Conservation (phyloP, 768 basidiomycete species). For the Harrya chromipes region DNA sequence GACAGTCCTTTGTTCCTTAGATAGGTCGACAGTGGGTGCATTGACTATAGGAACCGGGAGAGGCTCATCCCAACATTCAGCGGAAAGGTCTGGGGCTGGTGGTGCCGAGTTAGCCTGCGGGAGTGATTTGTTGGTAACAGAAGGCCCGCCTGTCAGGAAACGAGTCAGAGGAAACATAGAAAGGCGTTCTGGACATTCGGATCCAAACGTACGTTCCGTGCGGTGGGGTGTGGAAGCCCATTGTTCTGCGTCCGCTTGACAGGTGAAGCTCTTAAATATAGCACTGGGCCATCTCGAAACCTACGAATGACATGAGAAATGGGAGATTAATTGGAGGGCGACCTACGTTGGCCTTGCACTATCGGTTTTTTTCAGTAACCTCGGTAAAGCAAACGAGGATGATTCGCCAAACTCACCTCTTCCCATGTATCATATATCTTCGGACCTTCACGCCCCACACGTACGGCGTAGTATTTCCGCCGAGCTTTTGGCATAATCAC, state of each 20-base stretch:
- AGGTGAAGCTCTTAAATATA: constrained; percentile 50
- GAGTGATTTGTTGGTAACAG: not conserved
- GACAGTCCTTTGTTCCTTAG: constrained; percentile 50
- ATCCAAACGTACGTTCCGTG: constrained; percentile 17
- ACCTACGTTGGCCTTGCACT: constrained; percentile 49
- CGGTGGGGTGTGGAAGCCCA: constrained; percentile 37
- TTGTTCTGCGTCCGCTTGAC: constrained; percentile 43
- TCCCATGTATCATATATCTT: constrained; percentile 59
- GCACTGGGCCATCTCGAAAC: constrained; percentile 52
- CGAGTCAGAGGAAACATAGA: not conserved
- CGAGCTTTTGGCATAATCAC: constrained; percentile 28
- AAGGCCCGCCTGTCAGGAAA: constrained; percentile 5
- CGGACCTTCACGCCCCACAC: constrained; percentile 53
- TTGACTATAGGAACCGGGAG: not conserved
- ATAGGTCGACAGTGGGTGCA: constrained; percentile 36
- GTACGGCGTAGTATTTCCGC: constrained; percentile 55
- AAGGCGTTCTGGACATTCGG: not conserved
- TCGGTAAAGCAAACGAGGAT: not conserved
- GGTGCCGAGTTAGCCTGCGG: not conserved
- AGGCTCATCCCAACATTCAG: not conserved
- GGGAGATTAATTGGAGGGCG: not conserved
- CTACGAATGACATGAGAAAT: constrained; percentile 29
- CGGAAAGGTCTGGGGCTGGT: not conserved
- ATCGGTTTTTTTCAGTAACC: not conserved
- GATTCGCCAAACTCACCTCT: constrained; percentile 40